These are phyloP conservation scores for Stephanodiscus minutulus DNA, from an alignment of 108 stramenopile genomes.

Conservation along the genomic window DNA sequence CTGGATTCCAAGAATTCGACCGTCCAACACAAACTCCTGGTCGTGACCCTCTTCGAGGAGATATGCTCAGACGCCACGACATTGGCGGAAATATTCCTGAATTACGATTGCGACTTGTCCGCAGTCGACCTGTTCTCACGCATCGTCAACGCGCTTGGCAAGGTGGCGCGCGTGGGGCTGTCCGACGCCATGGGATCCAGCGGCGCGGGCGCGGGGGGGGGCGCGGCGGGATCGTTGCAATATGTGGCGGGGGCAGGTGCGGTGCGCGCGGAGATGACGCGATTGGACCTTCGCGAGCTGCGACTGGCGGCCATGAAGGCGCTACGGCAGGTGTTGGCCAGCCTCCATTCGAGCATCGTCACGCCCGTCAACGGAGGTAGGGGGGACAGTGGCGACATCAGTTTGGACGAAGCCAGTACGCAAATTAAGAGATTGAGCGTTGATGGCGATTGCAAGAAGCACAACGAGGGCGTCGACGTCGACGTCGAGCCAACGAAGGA, in stretches of 20 bases:
- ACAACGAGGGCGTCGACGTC: conserved; percentile 9
- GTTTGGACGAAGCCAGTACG: conserved; percentile 31
- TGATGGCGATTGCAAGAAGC: conserved; percentile 17
- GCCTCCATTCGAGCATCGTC: conserved; percentile 79
- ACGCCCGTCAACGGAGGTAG: conserved; percentile 53
- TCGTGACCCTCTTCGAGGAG: conserved; percentile 90
- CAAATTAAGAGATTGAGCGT: conserved; percentile 8
- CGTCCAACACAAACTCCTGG: conserved; percentile 91
- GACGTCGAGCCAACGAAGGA: conserved; percentile 5
- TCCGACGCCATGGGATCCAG: conserved; percentile 42
- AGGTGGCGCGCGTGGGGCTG: conserved; percentile 79
- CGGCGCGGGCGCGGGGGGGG: conserved; percentile 18
- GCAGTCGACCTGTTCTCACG: conserved; percentile 93
- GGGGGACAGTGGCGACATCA: conserved; percentile 23
- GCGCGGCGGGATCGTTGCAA: conserved; percentile 41
- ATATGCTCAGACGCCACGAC: conserved; percentile 89
- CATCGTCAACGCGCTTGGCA: conserved; percentile 90
- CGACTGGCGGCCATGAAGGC: conserved; percentile 83
- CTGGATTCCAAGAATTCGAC: conserved; percentile 93
- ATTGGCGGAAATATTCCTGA: conserved; percentile 95
- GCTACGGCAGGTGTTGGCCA: conserved; percentile 78
- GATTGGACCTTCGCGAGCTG: conserved; percentile 74
- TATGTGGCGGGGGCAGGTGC: conserved; percentile 59
- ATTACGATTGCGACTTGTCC: conserved; percentile 97
- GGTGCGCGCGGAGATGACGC: conserved; percentile 62